Evolutionary conservation across 75 land plant genomes (phyloP).

Genomic region (Selaginella tamariscina): DNA sequence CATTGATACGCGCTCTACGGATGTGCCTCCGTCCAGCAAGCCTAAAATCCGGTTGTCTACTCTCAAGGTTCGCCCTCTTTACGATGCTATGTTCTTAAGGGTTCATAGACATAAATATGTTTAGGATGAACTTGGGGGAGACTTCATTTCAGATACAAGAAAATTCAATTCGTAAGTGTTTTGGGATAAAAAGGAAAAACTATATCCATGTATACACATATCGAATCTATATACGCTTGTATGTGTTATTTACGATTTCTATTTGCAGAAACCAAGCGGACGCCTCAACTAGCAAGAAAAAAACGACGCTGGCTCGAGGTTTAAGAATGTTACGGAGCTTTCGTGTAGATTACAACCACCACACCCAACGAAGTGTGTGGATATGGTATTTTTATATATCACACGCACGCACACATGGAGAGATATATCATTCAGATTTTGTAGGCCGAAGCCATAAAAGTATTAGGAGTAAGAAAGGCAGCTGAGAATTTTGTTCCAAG

Average conservation of each 20-base stretch:
- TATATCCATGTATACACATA: too few relatives aligned
- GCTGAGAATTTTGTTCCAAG: neutral
- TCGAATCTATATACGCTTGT: neutral
- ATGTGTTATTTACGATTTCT: neutral
- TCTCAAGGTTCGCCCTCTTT: neutral
- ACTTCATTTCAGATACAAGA: neutral
- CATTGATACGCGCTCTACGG: conserved; percentile 42
- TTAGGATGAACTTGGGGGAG: neutral
- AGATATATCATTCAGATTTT: conserved; percentile 3
- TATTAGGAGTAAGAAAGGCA: conserved; percentile 25
- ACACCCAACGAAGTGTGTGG: neutral
- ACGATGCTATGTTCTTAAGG: neutral
- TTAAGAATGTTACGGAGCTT: conserved; percentile 10
- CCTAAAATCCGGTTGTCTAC: conserved; percentile 16
- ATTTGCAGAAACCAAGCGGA: neutral
- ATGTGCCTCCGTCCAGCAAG: conserved; percentile 33
- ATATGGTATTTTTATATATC: neutral
- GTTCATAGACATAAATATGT: neutral
- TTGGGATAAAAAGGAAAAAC: too few relatives aligned
- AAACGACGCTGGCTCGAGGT: too few relatives aligned
- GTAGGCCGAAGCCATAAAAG: conserved; percentile 59
- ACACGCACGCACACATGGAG: too few relatives aligned
- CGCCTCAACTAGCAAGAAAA: neutral
- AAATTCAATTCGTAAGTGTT: neutral
- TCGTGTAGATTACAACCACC: neutral